Evolutionary conservation across 1,284 basidiomycete genomes (phyloP).

Genomic region (Cryptococcus hybrid): DNA sequence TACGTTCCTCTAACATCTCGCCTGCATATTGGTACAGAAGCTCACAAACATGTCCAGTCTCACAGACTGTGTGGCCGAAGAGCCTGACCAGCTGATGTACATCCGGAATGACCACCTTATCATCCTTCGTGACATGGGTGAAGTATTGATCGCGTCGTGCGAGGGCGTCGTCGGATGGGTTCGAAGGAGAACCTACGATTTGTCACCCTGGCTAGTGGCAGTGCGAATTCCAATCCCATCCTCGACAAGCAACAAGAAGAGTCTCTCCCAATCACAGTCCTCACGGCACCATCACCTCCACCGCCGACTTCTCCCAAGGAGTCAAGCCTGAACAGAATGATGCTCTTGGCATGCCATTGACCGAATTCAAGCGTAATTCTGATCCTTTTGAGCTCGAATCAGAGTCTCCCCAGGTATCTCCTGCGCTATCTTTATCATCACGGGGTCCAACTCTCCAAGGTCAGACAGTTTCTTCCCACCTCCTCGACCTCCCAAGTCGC

Average conservation of each 20-base stretch:
- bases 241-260: not conserved
- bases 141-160: conserved; percentile 66
- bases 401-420: conserved; percentile 18
- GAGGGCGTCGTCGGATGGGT: conserved; percentile 89
- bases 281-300: conserved; percentile 27
- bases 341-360: not conserved
- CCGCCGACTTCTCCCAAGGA: not conserved
- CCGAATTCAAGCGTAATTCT: conserved; percentile 12
- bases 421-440: not conserved
- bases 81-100: conserved; percentile 81
- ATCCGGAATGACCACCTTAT: conserved; percentile 77
- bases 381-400: conserved; percentile 35
- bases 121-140: conserved; percentile 70
- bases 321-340: not conserved
- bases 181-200: conserved; percentile 67
- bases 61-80: conserved; percentile 71
- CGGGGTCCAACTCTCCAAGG: too few relatives aligned
- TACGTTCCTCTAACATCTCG: conserved; percentile 12
- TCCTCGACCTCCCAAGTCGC: not conserved
- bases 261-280: conserved; percentile 11
- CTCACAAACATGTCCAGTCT: conserved; percentile 14
- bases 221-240: not conserved
- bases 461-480: conserved; percentile 2
- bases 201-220: conserved; percentile 16
- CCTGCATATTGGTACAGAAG: not conserved